Evolutionary conservation across 306 rosid species (phyloP), one percentile per base, ranked within the genome.

Genomic region (Castanospermum australe): DNA sequence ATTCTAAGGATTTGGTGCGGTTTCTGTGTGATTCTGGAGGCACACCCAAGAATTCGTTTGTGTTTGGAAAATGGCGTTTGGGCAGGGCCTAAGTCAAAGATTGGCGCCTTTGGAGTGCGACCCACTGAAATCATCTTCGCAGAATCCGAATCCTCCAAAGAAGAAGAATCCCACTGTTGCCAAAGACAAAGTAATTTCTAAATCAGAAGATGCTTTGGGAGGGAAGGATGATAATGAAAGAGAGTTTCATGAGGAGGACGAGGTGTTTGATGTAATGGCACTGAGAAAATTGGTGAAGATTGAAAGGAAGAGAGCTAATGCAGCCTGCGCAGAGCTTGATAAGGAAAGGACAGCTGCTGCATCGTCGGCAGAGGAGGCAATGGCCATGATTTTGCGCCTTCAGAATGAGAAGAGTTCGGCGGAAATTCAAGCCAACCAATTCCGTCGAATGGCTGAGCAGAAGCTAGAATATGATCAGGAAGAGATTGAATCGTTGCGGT

Each of bases 381-480:
- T 92, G 97, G 89, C 96, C 15, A 92, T 92, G 92, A 94, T 94
- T 72, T 70, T 83, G 35, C 82, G 92, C 59, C 91, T 91, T 36
- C 97, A 93, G 74, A 81, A 6, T 2, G 97, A 90, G 87, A 93
- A 90, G 62, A 86, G 93, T 22, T 13, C 77, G 0, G 75, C 54
- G 0, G 92, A 88, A 73, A 89, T 93, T 56, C 81, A 80, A 76
- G 92, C 92, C 2, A 88, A 81, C 8, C 98, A 91, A 21, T 89
- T 84, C 68, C 85, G 80, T 1, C 71, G 90, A 55, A 47, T 91
- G 84, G 87, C 89, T 1, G 94, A 88, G 81, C 81, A 90, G 77
- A 87, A 81, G 85, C 87, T 79, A 8, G 85, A 76, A 45, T 83
- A 86, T 48, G 89, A 81, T 56, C 83, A 84, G 22, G 88, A 78